These are phyloP conservation scores for Russula virescens DNA, from an alignment of 768 basidiomycete species.

Conservation along the genomic window DNA sequence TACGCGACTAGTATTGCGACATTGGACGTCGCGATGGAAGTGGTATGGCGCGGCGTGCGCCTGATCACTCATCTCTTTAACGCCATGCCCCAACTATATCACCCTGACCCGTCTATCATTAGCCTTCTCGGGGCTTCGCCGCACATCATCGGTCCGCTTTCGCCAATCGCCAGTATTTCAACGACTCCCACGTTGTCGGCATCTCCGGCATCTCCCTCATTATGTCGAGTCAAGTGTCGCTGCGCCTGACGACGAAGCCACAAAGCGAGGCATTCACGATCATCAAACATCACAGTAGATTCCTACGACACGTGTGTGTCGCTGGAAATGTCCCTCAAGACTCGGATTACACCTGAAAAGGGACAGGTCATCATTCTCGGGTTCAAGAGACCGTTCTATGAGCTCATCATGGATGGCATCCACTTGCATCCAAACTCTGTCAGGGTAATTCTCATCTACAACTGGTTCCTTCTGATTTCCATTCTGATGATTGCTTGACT, in stretches of 20 bases:
- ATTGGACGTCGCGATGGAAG: conserved; percentile 64
- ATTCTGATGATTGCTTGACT: conserved; percentile 1
- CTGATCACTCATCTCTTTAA: conserved; percentile 93
- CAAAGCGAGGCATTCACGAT: conserved; percentile 53
- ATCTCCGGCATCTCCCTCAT: conserved; percentile 9
- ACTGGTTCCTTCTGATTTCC: not conserved
- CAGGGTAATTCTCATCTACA: conserved; percentile 45
- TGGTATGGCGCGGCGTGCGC: conserved; percentile 64
- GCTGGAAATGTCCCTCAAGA: conserved; percentile 8
- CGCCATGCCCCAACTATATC: conserved; percentile 86
- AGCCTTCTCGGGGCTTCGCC: conserved; percentile 80
- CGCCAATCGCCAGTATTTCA: conserved; percentile 30
- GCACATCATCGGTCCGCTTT: conserved; percentile 42
- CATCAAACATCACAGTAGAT: conserved; percentile 51
- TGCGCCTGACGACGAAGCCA: conserved; percentile 23
- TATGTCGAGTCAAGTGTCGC: conserved; percentile 7
- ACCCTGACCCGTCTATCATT: conserved; percentile 88
- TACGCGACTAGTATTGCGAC: conserved; percentile 53
- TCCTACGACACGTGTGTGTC: conserved; percentile 31
- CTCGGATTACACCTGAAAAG: conserved; percentile 40
- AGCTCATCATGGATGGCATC: conserved; percentile 85
- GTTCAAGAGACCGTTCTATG: conserved; percentile 76
- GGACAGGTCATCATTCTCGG: conserved; percentile 40
- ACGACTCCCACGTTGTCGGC: conserved; percentile 20
- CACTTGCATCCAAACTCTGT: conserved; percentile 91